Conservation (phyloP, 495 filamentous ascomycete genomes). For the Podospora sp. region DNA sequence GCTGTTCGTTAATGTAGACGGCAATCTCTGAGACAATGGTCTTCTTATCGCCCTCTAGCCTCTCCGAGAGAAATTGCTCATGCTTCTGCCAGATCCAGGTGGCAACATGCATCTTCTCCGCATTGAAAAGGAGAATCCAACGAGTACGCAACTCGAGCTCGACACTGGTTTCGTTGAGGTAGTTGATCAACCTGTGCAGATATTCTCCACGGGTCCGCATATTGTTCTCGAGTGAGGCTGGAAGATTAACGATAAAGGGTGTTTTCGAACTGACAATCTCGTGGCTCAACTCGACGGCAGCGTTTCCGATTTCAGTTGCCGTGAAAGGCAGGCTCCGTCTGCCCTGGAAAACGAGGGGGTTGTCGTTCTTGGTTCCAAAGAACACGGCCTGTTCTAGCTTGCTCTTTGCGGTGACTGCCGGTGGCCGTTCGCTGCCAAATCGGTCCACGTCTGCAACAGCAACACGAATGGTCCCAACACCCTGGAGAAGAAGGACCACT, state of each 20-base stretch:
- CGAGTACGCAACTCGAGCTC: slow-evolving; percentile 61
- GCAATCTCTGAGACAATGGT: slow-evolving; percentile 69
- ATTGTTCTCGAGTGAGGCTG: slow-evolving; percentile 78
- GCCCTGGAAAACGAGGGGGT: slow-evolving; percentile 76
- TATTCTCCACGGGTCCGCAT: slow-evolving; percentile 69
- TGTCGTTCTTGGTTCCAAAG: slow-evolving; percentile 77
- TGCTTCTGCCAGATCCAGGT: slow-evolving; percentile 77
- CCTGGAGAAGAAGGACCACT: slow-evolving; percentile 72
- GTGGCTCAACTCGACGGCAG: slow-evolving; percentile 76
- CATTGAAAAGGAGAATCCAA: slow-evolving; percentile 86
- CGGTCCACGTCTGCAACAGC: slow-evolving; percentile 57
- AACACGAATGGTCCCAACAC: slow-evolving; percentile 78
- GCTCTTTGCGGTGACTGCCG: slow-evolving; percentile 71
- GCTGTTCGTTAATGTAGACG: slow-evolving; percentile 66
- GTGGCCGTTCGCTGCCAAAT: slow-evolving; percentile 51
- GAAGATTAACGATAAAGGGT: slow-evolving; percentile 67
- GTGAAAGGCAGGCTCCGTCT: slow-evolving; percentile 65
- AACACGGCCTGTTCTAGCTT: slow-evolving; percentile 95
- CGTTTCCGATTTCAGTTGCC: slow-evolving; percentile 69
- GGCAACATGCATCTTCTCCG: slow-evolving; percentile 88
- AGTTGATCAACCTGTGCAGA: slow-evolving; percentile 67
- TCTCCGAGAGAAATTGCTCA: slow-evolving; percentile 56
- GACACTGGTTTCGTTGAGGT: slow-evolving; percentile 60
- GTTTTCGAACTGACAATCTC: slow-evolving; percentile 78
- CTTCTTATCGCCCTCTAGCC: slow-evolving; percentile 49